These are phyloP conservation scores for Cryptomeria japonica DNA, from an alignment of 75 land plant genomes.

Conservation along the genomic window DNA sequence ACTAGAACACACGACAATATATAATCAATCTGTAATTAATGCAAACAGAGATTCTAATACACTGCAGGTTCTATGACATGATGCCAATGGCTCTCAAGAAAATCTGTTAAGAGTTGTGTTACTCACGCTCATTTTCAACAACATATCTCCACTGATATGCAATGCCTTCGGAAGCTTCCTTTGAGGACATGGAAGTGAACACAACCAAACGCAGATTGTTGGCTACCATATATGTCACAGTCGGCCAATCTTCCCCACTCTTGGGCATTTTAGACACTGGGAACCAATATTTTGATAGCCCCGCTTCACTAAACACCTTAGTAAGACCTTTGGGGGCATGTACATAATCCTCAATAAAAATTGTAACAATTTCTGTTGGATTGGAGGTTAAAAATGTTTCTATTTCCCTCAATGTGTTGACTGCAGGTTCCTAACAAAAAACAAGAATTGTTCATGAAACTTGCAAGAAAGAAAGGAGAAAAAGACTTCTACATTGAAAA, in stretches of 20 bases:
- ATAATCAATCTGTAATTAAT: neutral
- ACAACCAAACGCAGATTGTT: constrained; percentile 68
- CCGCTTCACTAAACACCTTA: constrained; percentile 65
- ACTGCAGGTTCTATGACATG: neutral
- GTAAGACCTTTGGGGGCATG: constrained; percentile 64
- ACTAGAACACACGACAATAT: neutral
- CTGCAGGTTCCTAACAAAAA: constrained; percentile 66
- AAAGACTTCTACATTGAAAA: neutral
- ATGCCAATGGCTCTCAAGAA: neutral
- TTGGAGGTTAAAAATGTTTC: constrained; percentile 69
- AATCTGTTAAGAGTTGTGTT: neutral
- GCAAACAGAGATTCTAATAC: neutral
- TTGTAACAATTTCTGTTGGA: constrained; percentile 80
- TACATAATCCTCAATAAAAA: constrained; percentile 91
- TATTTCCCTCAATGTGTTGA: constrained; percentile 76
- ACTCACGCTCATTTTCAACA: constrained; percentile 83
- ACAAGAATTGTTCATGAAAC: constrained; percentile 8
- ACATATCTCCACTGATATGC: constrained; percentile 88
- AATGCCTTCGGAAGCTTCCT: constrained; percentile 82
- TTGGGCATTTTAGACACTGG: constrained; percentile 78
- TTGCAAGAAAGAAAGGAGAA: neutral
- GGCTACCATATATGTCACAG: constrained; percentile 69
- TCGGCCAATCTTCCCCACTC: constrained; percentile 83
- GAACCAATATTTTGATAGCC: constrained; percentile 74
- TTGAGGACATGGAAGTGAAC: constrained; percentile 69